Base-by-base conservation (phyloP, 2,329 filamentous ascomycete species). In the Oidium heveae region DNA sequence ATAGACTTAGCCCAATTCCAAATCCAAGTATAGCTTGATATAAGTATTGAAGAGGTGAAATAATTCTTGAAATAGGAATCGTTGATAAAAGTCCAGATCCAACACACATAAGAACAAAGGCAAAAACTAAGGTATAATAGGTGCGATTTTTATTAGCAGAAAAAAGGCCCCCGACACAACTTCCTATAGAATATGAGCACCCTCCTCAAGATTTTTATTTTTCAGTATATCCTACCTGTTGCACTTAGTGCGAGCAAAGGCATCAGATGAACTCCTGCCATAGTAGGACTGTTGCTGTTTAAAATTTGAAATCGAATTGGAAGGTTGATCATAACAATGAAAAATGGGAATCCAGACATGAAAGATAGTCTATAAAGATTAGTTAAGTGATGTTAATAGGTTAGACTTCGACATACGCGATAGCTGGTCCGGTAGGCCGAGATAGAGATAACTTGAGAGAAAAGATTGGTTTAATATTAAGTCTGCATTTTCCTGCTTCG, bases 301-400 rank as follows among this genome's bases (percentile, higher is more conserved):
- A 79, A 71, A 39, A 80, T 73, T 57, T 80, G 76, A 52, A 79
- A 76, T 7, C 75, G 68, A 58, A 80, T 74, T 0, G 77, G 77
- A 4, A 81, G 69, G 34, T 73, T 70, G 55, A 79, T 72, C 13
- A 75, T 71, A n/a, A 78, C 68, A 4, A 74, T 68, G 22, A 80
- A 72, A 57, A 78, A 79, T 0, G 72, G 68, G 53, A 75, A 77
- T 1, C 76, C 76, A 0, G 72, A 73, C 18, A 79, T 67, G 16
- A 79, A 44, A 16, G 52, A n/a, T 39, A 54, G 43, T 32, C 52
- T 54, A 33, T 5, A 33, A 36, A 24, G 15, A 20, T 52, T 22
- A 55, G 37, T 47, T 49, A 34, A 46, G 16, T 32, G 9, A 12
- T n/a, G 32, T 18, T 15, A 18, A 4, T 24, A 54, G 37, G 44